Base-by-base conservation (phyloP, 2,329 filamentous ascomycete species). In the Dactylellina drechsleri region DNA sequence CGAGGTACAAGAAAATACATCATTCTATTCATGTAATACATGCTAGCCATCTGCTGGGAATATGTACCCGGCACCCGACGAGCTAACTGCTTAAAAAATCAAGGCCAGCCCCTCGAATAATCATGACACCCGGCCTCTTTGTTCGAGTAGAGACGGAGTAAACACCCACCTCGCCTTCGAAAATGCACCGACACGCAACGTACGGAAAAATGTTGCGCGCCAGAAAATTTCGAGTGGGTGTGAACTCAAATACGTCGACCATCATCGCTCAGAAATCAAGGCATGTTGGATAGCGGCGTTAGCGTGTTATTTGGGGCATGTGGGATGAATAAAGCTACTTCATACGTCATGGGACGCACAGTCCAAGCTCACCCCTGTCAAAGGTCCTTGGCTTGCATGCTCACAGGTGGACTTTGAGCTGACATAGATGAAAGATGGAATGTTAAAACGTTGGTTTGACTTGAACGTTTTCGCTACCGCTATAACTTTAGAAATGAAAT, bases 1-100 rank as follows among this genome's bases (percentile, higher is more conserved):
- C 70, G 70, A 74, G 62, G 62, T 74, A 74, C 70, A 58, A 40
- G 20, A 52, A 43, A 62, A 52, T 49, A 43, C 59, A 41, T 59
- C 59, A 43, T 59, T 28, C 18, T 23, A 5, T 47, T 59, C 41
- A 54, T 13, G 36, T 64, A 65, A 45, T 71, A 43, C 66, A 36
- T 16, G 52, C 41, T 53, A 10, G 47, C 31, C 31, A 36, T 36
- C 5, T 36, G 31, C 31, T 36, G 6, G 10, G 31, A 10, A 36
- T 7, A 36, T 36, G 31, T 36, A 36, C 31, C 26, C 31, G 31
- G 31, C 31, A 23, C 31, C 31, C 31, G 10, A 28, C n/a, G 31
- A 52, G 13, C 18, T 65, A 66, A 45, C 53, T 53, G 50, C 26
- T 43, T 43, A 26, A 67, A 70, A 67, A 70, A 62, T 52, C 57